Base-by-base conservation (phyloP, 169 alveolate genomes). In the Theileria parva region DNA sequence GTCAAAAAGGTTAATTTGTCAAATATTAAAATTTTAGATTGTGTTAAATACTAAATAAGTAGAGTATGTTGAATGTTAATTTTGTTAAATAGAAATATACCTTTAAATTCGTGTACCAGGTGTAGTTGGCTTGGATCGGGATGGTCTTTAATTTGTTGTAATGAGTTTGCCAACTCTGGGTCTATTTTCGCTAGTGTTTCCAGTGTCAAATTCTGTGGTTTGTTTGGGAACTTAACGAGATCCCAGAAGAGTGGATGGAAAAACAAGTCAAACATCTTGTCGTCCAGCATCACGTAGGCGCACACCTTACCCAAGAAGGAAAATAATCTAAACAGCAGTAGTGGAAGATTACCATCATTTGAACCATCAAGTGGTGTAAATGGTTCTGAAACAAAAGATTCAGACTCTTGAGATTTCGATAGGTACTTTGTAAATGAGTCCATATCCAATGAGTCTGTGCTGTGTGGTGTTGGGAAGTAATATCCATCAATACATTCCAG, bases 231-330 rank as follows among this genome's bases (percentile, higher is more conserved):
- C 79, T 80, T 83, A 70, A 91, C 86, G 67, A 83, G 19, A 39
- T 77, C 71, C 94, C 94, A 89, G 71, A 89, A 89, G 21, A 89
- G 79, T 5, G 94, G 94, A 64, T 86, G 88, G 34, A 89, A 30
- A 51, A 66, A 70, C 11, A 89, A 50, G 70, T 78, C 64, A 44
- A 89, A 74, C 32, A 80, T 76, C 61, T 84, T 81, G 28, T 79
- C 80, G 69, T 89, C 94, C 37, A 89, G 60, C 61, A 89, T 39
- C 15, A 88, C 80, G 66, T 75, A 74, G 19, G 92, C 94, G 74
- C 90, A 77, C 37, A 89, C 51, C 65, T 89, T 91, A 11, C 94
- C 94, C 51, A 89, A 65, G 60, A 89, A 76, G 80, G 81, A 78
- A 81, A 86, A 89, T 28, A 69, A 59, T 44, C 76, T 80, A 77